phyloP scores from a whole-genome alignment of 345 rosid species.

The Rhodamnia rubescens region DNA sequence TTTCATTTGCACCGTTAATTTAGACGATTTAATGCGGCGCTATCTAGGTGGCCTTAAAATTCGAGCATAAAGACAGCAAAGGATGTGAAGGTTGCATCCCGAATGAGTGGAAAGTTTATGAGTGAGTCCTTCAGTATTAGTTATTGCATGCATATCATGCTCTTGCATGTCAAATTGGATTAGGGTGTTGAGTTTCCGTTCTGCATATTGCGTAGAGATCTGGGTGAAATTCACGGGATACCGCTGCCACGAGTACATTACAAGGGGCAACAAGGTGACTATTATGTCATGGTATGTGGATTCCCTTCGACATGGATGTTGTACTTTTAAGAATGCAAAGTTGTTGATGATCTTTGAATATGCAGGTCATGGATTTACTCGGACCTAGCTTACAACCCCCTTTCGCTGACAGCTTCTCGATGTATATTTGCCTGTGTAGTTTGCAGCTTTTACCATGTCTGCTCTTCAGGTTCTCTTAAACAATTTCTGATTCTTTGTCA shows the following conservation, averaged over 20 bases:
- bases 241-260: too few species aligned
- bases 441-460: not conserved
- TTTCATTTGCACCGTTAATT: not conserved
- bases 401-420: constrained; percentile 60
- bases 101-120: constrained; percentile 97
- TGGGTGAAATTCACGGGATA: too few species aligned
- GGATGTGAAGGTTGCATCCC: constrained; percentile 90
- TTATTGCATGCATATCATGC: too few species aligned
- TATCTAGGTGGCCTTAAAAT: constrained; percentile 77
- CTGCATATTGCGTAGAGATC: too few species aligned
- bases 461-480: not conserved
- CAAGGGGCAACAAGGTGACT: too few species aligned
- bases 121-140: constrained; percentile 14
- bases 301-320: too few species aligned
- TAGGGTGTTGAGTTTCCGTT: too few species aligned
- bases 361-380: too few species aligned
- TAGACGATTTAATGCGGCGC: not conserved
- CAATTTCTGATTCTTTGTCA: not conserved
- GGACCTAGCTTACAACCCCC: constrained; percentile 10
- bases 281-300: too few species aligned
- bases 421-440: constrained; percentile 22
- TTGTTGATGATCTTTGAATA: too few species aligned
- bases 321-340: too few species aligned
- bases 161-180: too few species aligned
- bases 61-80: constrained; percentile 89